Percentiles rank a stretch among this genome's conserved stretches.
Evolutionary conservation across 73 alveolate genomes (phyloP).

Genomic region (Tetrahymena borealis): DNA sequence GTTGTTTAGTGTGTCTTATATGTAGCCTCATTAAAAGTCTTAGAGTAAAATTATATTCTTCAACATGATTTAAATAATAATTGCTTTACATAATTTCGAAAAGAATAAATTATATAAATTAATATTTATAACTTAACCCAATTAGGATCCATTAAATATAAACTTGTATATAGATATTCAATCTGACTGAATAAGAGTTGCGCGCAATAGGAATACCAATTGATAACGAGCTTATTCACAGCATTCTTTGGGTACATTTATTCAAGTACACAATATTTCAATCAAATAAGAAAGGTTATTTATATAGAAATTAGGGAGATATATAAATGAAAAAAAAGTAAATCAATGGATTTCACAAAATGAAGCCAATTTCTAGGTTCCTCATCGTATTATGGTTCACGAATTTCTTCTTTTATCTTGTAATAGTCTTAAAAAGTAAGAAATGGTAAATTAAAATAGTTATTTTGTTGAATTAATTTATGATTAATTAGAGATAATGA

Average conservation of each 20-base stretch:
- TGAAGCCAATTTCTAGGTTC: neutral
- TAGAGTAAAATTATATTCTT: neutral
- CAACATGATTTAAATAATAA: neutral
- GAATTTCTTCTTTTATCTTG: neutral
- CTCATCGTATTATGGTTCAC: neutral
- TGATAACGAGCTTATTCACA: neutral
- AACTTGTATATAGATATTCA: neutral
- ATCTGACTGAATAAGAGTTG: neutral
- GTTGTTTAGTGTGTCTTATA: neutral
- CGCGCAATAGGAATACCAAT: neutral
- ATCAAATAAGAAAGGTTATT: too few relatives aligned
- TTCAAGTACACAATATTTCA: neutral
- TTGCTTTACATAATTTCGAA: neutral
- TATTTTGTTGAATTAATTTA: too few relatives aligned
- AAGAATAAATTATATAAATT: neutral
- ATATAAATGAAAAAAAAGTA: neutral
- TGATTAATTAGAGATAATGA: neutral
- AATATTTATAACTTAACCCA: neutral
- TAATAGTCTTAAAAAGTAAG: neutral
- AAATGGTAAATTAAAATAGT: neutral
- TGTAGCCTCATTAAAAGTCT: neutral
- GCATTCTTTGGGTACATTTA: neutral
- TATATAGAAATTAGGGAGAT: neutral
- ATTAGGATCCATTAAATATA: neutral
- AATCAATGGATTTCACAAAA: neutral